phyloP scores from a whole-genome alignment of 164 flowering plant species.

The grape (Vitis vinifera) region ASM3070453v1 NC_081820.1:22585501-22586000 shows the following conservation, averaged over 20 bases:
- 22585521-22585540: conserved; percentile 47
- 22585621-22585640: conserved; percentile 71
- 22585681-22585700: conserved; percentile 35
- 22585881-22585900: neutral
- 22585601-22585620: conserved; percentile 41
- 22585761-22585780: conserved; percentile 13
- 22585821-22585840: conserved; percentile 70
- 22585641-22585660: conserved; percentile 34
- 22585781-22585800: conserved; percentile 22
- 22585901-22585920: neutral
- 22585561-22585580: conserved; percentile 39
- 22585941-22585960: neutral
- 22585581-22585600: conserved; percentile 46
- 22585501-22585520: conserved; percentile 73
- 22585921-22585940: neutral
- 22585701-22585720: conserved; percentile 48
- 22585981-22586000: conserved; percentile 71
- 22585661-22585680: conserved; percentile 50
- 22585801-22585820: conserved; percentile 56
- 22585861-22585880: too few species aligned
- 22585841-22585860: too few species aligned
- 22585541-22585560: conserved; percentile 42
- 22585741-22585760: conserved; percentile 33
- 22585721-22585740: conserved; percentile 42
- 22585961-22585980: conserved; percentile 72